Evolutionary conservation across 345 rosid species (phyloP).

Genomic region (Ailanthus altissimus): DNA sequence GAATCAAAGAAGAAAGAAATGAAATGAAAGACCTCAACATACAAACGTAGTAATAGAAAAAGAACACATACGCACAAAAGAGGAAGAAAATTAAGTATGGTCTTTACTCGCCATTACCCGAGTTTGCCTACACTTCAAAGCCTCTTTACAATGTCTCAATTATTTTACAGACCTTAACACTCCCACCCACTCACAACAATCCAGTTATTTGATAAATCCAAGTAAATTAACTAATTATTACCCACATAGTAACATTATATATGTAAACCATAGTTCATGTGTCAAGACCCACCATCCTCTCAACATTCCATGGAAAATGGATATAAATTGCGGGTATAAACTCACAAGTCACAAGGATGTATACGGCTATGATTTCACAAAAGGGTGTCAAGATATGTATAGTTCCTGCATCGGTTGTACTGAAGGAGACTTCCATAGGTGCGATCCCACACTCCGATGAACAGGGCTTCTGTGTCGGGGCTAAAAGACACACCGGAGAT

Average conservation of each 20-base stretch:
- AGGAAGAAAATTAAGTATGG: not conserved
- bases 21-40: too few species aligned
- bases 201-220: constrained; percentile 19
- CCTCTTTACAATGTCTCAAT: constrained; percentile 6
- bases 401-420: constrained; percentile 51
- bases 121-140: constrained; percentile 13
- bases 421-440: constrained; percentile 67
- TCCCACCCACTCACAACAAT: constrained; percentile 2
- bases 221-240: constrained; percentile 15
- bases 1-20: not conserved
- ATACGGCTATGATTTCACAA: constrained; percentile 30
- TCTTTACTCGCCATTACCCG: not conserved
- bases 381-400: constrained; percentile 48
- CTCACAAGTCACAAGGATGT: constrained; percentile 3
- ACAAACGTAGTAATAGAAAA: too few species aligned
- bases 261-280: constrained; percentile 21
- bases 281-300: constrained; percentile 18
- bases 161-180: constrained; percentile 15
- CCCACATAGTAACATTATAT: constrained; percentile 20
- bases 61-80: too few species aligned
- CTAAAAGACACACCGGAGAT: constrained; percentile 64
- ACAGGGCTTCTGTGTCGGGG: constrained; percentile 58
- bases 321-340: constrained; percentile 13
- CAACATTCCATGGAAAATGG: constrained; percentile 13
- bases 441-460: constrained; percentile 65